Base-by-base conservation (phyloP, 352 stramenopile genomes). In the Phytophthora citricola region DNA sequence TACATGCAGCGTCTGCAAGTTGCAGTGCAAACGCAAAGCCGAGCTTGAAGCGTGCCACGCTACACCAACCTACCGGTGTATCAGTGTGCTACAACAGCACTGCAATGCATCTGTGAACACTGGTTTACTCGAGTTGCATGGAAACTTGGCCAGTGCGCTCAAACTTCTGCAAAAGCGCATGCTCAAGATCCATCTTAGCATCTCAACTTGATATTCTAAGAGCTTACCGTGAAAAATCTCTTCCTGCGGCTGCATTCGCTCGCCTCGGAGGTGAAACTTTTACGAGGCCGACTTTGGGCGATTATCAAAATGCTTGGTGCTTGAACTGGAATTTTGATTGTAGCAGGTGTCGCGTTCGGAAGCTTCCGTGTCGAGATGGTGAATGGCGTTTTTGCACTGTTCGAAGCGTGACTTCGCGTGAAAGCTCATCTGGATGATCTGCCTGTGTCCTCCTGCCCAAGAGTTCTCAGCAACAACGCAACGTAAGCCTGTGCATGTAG, bases 371-470 rank as follows among this genome's bases (percentile, higher is more conserved):
- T 12, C 15, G 27, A 20, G 48, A 60, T 59, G 41, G 48, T 53
- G 31, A 66, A 39, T 26, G 5, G 40, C 29, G 48, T 53, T 26
- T 59, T 31, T 59, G 39, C 29, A 50, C 44, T 49, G 36, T 50
- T 15, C 47, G 17, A 45, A 62, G 40, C 43, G 55, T 55, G 44
- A 55, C 15, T 55, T 44, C 29, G 38, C 22, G 17, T 36, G 55
- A 32, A 26, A 17, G 22, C 34, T 63, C 55, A 63, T 63, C 46
- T 58, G 26, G 26, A 51, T 64, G 45, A 57, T 58, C 36, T 64
- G 46, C 45, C 43, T 24, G 7, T 3, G 45, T 22, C 15, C 9
- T 39, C 20, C 41, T 50, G 44, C 44, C 45, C 56, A 57, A 39
- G 34, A 45, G 20, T 46, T 10, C 8, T 29, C 36, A 54, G 27